Conservation (phyloP, 1,284 basidiomycete species). For the Wallemia mellicola region DNA sequence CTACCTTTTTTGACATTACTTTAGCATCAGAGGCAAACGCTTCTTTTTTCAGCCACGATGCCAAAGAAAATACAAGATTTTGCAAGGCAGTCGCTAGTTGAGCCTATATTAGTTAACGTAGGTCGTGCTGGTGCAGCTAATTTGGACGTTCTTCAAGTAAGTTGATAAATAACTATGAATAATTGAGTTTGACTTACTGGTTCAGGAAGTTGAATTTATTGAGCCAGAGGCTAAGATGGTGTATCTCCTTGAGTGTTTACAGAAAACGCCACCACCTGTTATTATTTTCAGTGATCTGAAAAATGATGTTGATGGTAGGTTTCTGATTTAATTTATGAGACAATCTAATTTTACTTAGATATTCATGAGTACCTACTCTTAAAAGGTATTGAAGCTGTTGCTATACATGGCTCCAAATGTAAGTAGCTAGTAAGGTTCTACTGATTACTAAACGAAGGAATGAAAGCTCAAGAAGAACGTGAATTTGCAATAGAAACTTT, state of each 20-base stretch:
- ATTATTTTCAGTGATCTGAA: slow-evolving; percentile 98
- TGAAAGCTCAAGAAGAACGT: slow-evolving; percentile 91
- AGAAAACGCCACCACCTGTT: slow-evolving; percentile 93
- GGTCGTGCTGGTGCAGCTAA: slow-evolving; percentile 94
- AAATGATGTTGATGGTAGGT: slow-evolving; percentile 97
- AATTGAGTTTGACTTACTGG: too few species aligned
- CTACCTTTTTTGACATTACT: too few species aligned
- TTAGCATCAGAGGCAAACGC: slow-evolving; percentile 77
- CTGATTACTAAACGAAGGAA: too few species aligned
- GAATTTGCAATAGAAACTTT: slow-evolving; percentile 96
- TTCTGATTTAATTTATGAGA: too few species aligned
- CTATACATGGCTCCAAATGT: slow-evolving; percentile 98
- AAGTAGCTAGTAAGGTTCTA: too few species aligned
- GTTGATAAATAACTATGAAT: too few species aligned
- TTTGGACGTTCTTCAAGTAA: slow-evolving; percentile 59
- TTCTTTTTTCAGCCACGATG: slow-evolving; percentile 97
- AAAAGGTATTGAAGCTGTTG: slow-evolving; percentile 92
- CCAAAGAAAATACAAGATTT: slow-evolving; percentile 96
- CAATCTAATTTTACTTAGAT: too few species aligned
- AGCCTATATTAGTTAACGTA: slow-evolving; percentile 82
- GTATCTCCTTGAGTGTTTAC: slow-evolving; percentile 80
- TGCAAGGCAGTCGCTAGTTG: slow-evolving; percentile 74
- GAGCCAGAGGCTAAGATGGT: slow-evolving; percentile 99
- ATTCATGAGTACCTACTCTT: slow-evolving; percentile 91
- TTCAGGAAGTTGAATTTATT: slow-evolving; percentile 69